These are phyloP conservation scores for Onygenales sp. DNA, from an alignment of 2,329 filamentous ascomycete species.

Conservation along the genomic window DNA sequence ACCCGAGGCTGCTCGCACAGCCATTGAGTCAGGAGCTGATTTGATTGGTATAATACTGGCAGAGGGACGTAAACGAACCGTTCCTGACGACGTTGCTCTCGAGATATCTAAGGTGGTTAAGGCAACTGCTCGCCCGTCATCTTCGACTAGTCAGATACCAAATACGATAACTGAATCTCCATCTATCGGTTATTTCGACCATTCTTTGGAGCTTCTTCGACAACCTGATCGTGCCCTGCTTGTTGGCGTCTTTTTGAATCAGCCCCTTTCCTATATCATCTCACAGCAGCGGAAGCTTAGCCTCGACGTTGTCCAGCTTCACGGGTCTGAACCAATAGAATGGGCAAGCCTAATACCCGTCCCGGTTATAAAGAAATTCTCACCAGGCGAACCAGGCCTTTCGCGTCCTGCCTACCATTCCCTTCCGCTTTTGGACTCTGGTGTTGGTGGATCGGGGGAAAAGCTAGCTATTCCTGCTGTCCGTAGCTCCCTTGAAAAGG, in stretches of 20 bases:
- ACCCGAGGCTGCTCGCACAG: conserved; percentile 67
- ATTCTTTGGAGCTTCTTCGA: conserved; percentile 39
- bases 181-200: conserved; percentile 60
- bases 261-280: conserved; percentile 73
- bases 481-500: conserved; percentile 53
- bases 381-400: conserved; percentile 63
- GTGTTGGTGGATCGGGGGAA: conserved; percentile 70
- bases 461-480: conserved; percentile 64
- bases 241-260: conserved; percentile 90
- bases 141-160: conserved; percentile 5
- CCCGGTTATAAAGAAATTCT: conserved; percentile 80
- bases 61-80: conserved; percentile 67
- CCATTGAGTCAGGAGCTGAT: conserved; percentile 80
- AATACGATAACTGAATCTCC: conserved; percentile 15
- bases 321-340: conserved; percentile 84
- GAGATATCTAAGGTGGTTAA: conserved; percentile 75
- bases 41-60: conserved; percentile 89
- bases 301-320: conserved; percentile 85
- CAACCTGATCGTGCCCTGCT: conserved; percentile 59
- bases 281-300: conserved; percentile 64
- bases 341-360: conserved; percentile 87
- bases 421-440: conserved; percentile 77
- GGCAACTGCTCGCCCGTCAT: conserved; percentile 24
- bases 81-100: conserved; percentile 66
- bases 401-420: conserved; percentile 70